A percentile compares a stretch with the other conserved stretches of the same genome.
These are phyloP conservation scores for Teratosphaeriaceae sp. DNA, from an alignment of 2,329 filamentous ascomycete species.

Conservation along the genomic window DNA sequence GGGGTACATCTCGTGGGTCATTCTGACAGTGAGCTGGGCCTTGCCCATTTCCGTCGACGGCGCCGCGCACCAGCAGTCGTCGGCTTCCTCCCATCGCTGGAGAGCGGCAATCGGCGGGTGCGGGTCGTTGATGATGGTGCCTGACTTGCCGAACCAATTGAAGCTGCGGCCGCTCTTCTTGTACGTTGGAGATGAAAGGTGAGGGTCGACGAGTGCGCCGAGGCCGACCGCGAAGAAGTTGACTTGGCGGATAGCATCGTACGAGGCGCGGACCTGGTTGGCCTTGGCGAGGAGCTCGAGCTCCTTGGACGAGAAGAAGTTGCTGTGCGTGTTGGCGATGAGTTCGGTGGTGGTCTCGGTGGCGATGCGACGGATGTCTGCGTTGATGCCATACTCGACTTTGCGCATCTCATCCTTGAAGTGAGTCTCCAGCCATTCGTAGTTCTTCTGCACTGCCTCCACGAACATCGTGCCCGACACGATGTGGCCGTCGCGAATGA, in stretches of 20 bases:
- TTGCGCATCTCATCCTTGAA: conserved; percentile 5
- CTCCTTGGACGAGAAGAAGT: conserved; percentile 13
- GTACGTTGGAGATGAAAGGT: conserved; percentile 51
- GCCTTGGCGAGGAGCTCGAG: conserved; percentile 24
- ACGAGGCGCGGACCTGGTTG: conserved; percentile 21
- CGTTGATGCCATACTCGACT: conserved; percentile 1
- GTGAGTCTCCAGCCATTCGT: conserved; percentile 5
- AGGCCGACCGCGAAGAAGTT: conserved; percentile 67
- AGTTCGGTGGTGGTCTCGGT: conserved; percentile 7
- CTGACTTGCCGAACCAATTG: too few species aligned
- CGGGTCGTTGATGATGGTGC: background rate
- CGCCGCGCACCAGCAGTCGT: conserved; percentile 80
- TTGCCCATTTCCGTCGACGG: conserved; percentile 45
- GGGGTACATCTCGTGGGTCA: conserved; percentile 32
- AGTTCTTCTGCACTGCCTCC: conserved; percentile 11
- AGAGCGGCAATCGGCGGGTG: conserved; percentile 47
- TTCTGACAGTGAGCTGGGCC: conserved; percentile 56
- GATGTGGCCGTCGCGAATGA: conserved; percentile 10
- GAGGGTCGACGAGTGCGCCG: conserved; percentile 58
- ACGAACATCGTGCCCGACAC: conserved; percentile 10
- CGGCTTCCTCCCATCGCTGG: conserved; percentile 64
- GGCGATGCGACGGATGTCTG: conserved; percentile 6
- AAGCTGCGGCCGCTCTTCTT: conserved; percentile 1
- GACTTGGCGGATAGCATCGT: conserved; percentile 37
- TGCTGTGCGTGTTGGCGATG: background rate